Evolutionary conservation across 179 eudicot genomes (phyloP).

Genomic region (Carnegiea gigantea): DNA sequence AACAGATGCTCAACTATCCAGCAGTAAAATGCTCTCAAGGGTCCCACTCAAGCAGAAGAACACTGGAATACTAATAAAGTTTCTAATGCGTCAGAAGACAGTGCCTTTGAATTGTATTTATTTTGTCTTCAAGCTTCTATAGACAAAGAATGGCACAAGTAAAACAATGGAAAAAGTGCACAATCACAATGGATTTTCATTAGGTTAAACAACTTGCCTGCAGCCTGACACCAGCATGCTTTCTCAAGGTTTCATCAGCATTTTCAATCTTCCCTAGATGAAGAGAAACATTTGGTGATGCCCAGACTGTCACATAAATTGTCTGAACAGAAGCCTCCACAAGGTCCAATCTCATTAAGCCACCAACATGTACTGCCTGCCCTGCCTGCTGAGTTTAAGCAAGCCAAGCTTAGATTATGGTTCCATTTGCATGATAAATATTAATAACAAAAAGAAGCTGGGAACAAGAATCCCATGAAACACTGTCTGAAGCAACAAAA

Average conservation of each 20-base stretch:
- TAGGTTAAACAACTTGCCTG: conserved; percentile 49
- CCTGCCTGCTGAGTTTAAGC: conserved; percentile 58
- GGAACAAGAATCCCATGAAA: background rate
- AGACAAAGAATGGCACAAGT: conserved; percentile 3
- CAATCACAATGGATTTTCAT: background rate
- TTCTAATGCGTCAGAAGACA: background rate
- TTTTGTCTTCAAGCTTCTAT: background rate
- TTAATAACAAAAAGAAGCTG: background rate
- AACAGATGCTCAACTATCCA: background rate
- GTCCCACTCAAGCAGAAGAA: too few relatives aligned
- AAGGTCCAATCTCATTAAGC: conserved; percentile 79
- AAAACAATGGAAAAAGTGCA: background rate
- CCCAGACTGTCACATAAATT: conserved; percentile 83
- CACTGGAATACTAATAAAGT: background rate
- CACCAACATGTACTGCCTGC: conserved; percentile 84
- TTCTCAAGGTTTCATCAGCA: conserved; percentile 78
- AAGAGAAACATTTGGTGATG: conserved; percentile 76
- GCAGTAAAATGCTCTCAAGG: background rate
- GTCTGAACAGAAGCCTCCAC: conserved; percentile 72
- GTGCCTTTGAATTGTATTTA: background rate
- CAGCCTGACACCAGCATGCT: conserved; percentile 84
- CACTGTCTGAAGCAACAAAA: background rate
- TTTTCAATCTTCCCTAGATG: conserved; percentile 93
- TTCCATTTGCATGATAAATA: background rate
- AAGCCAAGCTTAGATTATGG: background rate